phyloP scores from a whole-genome alignment of 2,329 filamentous ascomycete species.

The Meredithiella fracta region DNA sequence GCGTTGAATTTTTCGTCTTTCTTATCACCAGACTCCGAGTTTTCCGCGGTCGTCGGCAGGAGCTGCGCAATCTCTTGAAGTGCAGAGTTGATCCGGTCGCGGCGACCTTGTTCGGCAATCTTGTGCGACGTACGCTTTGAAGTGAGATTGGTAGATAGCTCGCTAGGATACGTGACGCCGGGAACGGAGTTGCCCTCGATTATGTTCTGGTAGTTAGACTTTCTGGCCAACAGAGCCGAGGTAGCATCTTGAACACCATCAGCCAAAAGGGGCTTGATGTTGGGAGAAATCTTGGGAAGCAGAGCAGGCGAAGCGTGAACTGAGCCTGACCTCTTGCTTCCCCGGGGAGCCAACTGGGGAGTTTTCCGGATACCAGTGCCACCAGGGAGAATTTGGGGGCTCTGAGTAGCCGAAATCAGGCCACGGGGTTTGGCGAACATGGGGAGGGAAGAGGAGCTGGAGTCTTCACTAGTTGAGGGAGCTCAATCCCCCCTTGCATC shows the following conservation, averaged over 20 bases:
- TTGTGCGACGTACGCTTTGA: conserved; percentile 97
- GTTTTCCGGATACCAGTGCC: conserved; percentile 35
- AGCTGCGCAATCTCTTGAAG: conserved; percentile 80
- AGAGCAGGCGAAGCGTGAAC: conserved; percentile 74
- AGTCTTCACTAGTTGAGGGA: conserved; percentile 24
- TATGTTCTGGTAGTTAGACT: conserved; percentile 97
- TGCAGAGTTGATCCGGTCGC: conserved; percentile 90
- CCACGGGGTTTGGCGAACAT: conserved; percentile 25
- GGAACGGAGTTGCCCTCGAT: conserved; percentile 83
- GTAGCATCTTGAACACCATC: conserved; percentile 42
- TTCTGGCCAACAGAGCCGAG: conserved; percentile 69
- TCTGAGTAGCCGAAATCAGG: conserved; percentile 42
- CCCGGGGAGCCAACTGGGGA: conserved; percentile 38
- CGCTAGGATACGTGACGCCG: conserved; percentile 77
- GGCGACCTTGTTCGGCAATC: conserved; percentile 85
- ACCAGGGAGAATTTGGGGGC: conserved; percentile 42
- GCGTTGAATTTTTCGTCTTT: conserved; percentile 31
- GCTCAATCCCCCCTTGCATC: neutral
- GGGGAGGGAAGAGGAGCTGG: conserved; percentile 34
- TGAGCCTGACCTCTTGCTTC: conserved; percentile 51
- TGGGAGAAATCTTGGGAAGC: conserved; percentile 78
- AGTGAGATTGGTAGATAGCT: conserved; percentile 81
- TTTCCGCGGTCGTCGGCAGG: conserved; percentile 43
- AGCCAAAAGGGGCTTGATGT: conserved; percentile 78
- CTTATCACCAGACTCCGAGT: conserved; percentile 31